Evolutionary conservation across 164 flowering plant genomes (phyloP).

Genomic region (Vitis rupestris): DNA sequence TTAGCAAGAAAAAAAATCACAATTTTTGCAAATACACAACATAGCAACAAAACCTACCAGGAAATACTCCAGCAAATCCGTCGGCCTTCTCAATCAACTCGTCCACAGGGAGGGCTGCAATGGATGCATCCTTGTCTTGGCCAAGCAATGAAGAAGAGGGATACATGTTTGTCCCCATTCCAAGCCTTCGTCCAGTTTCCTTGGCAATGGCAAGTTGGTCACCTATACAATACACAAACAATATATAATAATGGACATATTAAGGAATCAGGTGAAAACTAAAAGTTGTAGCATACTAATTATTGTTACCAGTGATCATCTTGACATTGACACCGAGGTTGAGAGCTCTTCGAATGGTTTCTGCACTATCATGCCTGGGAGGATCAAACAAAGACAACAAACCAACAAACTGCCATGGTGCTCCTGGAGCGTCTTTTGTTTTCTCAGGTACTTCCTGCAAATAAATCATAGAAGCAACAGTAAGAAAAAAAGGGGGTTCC

Average conservation of each 20-base stretch:
- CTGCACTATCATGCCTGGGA: constrained; percentile 56
- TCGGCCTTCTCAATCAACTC: constrained; percentile 54
- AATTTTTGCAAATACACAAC: not conserved
- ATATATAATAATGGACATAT: not conserved
- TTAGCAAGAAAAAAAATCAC: not conserved
- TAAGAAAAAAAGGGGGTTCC: constrained; percentile 1
- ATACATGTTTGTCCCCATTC: constrained; percentile 59
- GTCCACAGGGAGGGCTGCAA: constrained; percentile 48
- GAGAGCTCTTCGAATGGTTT: constrained; percentile 50
- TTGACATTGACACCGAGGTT: constrained; percentile 52
- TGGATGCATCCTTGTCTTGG: constrained; percentile 34
- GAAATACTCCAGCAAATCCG: constrained; percentile 57
- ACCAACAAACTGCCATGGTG: constrained; percentile 50
- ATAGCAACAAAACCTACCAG: constrained; percentile 23
- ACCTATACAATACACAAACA: constrained; percentile 17
- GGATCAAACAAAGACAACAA: constrained; percentile 47
- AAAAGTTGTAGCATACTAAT: not conserved
- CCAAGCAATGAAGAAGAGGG: constrained; percentile 51
- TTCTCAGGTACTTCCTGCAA: constrained; percentile 45
- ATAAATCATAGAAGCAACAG: constrained; percentile 1
- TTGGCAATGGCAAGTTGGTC: constrained; percentile 57
- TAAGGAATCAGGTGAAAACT: not conserved
- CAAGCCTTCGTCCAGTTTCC: constrained; percentile 56
- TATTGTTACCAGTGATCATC: constrained; percentile 43
- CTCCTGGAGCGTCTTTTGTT: constrained; percentile 36